A percentile compares a stretch with the other conserved stretches of the same genome.
Evolutionary conservation across 805 yeast genomes (phyloP).

Genomic region (Brettanomyces nanus): DNA sequence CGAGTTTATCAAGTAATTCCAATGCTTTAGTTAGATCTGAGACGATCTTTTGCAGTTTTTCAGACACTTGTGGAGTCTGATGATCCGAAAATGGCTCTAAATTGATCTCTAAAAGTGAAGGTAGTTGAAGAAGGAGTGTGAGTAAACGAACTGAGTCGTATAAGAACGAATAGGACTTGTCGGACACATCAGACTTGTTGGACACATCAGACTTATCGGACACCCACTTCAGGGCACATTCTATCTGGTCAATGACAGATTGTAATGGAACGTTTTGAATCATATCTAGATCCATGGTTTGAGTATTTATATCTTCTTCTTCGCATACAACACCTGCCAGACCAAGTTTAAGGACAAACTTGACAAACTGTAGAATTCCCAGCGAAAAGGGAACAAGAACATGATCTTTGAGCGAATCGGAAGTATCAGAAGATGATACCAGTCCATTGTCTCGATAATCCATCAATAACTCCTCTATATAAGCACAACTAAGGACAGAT

Average conservation of each 20-base stretch:
- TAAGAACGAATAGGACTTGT: background rate
- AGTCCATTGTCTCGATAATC: slow-evolving; percentile 9
- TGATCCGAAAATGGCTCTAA: slow-evolving; percentile 1
- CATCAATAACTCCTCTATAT: slow-evolving; percentile 31
- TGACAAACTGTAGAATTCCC: slow-evolving; percentile 49
- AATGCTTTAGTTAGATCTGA: background rate
- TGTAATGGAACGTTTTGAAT: slow-evolving; percentile 6
- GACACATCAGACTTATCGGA: background rate
- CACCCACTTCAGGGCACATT: slow-evolving; percentile 28
- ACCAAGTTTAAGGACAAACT: slow-evolving; percentile 38
- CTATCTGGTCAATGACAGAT: slow-evolving; percentile 22
- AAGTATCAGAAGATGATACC: background rate
- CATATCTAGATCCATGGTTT: slow-evolving; percentile 45
- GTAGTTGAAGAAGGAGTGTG: slow-evolving; percentile 1
- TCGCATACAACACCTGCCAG: slow-evolving; percentile 55
- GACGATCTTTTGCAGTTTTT: background rate
- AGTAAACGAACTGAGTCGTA: background rate
- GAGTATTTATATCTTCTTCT: slow-evolving; percentile 68
- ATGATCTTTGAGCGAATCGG: slow-evolving; percentile 32
- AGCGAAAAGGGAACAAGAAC: slow-evolving; percentile 43
- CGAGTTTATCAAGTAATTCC: background rate
- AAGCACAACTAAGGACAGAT: slow-evolving; percentile 67
- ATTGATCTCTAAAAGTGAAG: slow-evolving; percentile 1
- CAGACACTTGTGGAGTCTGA: background rate
- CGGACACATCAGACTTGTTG: background rate